Evolutionary conservation across 1,139 yeast genomes (phyloP).

Genomic region (Suzukiozyma palmioleophila): DNA sequence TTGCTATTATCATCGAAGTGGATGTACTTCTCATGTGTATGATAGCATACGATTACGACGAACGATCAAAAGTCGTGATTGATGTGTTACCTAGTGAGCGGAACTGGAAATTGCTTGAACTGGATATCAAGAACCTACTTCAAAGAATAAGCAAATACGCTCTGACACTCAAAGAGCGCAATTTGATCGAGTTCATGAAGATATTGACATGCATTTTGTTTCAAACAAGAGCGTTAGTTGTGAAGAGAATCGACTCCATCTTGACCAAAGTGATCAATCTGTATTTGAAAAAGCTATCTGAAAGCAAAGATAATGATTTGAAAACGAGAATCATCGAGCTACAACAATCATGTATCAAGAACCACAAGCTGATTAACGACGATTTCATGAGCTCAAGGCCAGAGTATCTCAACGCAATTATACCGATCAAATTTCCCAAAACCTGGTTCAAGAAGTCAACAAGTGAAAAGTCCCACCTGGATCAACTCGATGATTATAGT

Average conservation of each 20-base stretch:
- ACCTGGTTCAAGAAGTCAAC: conserved; percentile 28
- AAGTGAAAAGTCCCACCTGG: conserved; percentile 10
- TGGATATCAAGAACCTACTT: conserved; percentile 23
- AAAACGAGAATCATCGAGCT: conserved; percentile 24
- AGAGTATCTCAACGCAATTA: conserved; percentile 21
- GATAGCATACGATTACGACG: conserved; percentile 33
- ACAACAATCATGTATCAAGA: conserved; percentile 24
- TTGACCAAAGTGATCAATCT: conserved; percentile 21
- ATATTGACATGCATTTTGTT: conserved; percentile 28
- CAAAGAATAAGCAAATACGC: conserved; percentile 16
- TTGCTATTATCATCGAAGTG: conserved; percentile 24
- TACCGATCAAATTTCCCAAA: conserved; percentile 29
- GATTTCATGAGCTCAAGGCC: conserved; percentile 25
- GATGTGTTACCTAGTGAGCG: conserved; percentile 29
- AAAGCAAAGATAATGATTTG: conserved; percentile 10
- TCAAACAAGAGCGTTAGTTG: conserved; percentile 26
- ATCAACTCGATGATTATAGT: conserved; percentile 7
- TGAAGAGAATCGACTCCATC: conserved; percentile 26
- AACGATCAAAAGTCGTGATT: conserved; percentile 22
- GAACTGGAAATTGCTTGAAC: conserved; percentile 29
- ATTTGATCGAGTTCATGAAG: conserved; percentile 19
- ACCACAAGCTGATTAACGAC: conserved; percentile 19
- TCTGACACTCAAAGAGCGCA: conserved; percentile 14
- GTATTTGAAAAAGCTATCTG: conserved; percentile 16
- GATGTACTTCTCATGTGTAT: conserved; percentile 30